These are phyloP conservation scores for Pleurotus salmoneostramineus DNA, from an alignment of 768 basidiomycete species.

Conservation along the genomic window DNA sequence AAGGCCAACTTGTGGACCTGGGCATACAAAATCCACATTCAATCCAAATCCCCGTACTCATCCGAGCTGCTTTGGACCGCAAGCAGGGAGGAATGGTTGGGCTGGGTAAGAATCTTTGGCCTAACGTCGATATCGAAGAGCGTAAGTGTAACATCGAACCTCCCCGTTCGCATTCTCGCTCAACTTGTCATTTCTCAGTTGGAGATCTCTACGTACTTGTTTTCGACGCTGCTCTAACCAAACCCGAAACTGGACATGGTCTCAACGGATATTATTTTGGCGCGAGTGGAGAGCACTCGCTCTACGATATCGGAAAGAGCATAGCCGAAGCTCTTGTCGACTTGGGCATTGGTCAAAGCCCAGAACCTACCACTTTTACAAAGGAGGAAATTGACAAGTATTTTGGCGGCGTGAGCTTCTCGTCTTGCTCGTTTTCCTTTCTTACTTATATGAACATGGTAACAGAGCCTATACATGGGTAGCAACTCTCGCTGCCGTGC, in stretches of 20 bases:
- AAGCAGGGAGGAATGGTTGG: slow-evolving; percentile 21
- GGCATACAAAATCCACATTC: slow-evolving; percentile 36
- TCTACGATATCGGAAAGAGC: slow-evolving; percentile 36
- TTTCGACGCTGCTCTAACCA: slow-evolving; percentile 9
- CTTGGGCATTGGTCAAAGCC: slow-evolving; percentile 28
- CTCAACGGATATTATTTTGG: slow-evolving; percentile 41
- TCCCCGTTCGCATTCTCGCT: neutral
- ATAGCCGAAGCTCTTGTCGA: slow-evolving; percentile 35
- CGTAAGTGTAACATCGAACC: slow-evolving; percentile 5
- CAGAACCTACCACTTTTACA: slow-evolving; percentile 15
- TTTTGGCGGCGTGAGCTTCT: slow-evolving; percentile 4
- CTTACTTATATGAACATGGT: neutral
- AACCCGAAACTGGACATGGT: slow-evolving; percentile 15
- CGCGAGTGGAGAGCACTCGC: slow-evolving; percentile 43
- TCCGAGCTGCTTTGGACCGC: slow-evolving; percentile 28
- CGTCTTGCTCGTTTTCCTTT: neutral
- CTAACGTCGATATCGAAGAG: slow-evolving; percentile 20
- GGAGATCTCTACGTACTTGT: slow-evolving; percentile 15
- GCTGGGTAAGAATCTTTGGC: slow-evolving; percentile 22
- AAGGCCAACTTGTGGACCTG: slow-evolving; percentile 19
- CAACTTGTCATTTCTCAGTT: slow-evolving; percentile 1
- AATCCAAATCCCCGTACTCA: slow-evolving; percentile 31
- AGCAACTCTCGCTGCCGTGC: slow-evolving; percentile 36
- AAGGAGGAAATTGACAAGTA: slow-evolving; percentile 15
- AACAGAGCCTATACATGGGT: slow-evolving; percentile 28